Evolutionary conservation across 2,329 filamentous ascomycete species (phyloP).

Genomic region (Pestalotiopsis fici): DNA sequence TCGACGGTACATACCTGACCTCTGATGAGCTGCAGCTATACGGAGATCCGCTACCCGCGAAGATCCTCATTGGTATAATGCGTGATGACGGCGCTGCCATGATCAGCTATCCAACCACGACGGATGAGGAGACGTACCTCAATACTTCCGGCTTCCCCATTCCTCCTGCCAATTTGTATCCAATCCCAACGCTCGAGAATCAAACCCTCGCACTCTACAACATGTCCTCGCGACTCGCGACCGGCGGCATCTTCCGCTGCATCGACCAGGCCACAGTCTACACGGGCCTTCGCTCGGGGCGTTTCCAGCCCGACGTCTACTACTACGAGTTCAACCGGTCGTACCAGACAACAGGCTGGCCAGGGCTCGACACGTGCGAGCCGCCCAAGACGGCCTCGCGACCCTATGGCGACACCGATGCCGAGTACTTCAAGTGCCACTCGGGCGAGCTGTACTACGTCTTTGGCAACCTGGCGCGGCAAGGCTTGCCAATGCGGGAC

Average conservation of each 20-base stretch:
- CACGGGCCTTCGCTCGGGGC: conserved; percentile 42
- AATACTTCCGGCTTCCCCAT: conserved; percentile 29
- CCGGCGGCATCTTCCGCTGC: conserved; percentile 61
- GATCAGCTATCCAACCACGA: conserved; percentile 42
- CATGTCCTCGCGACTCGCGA: conserved; percentile 53
- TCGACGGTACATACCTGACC: conserved; percentile 57
- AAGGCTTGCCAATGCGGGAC: conserved; percentile 46
- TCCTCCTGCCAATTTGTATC: conserved; percentile 46
- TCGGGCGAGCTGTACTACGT: conserved; percentile 56
- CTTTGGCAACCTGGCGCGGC: conserved; percentile 49
- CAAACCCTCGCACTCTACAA: conserved; percentile 56
- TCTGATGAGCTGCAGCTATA: conserved; percentile 47
- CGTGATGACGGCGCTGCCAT: conserved; percentile 59
- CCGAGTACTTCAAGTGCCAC: conserved; percentile 54
- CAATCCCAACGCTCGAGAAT: conserved; percentile 46
- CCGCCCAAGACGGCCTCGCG: conserved; percentile 33
- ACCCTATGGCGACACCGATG: conserved; percentile 22
- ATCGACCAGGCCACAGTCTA: conserved; percentile 59
- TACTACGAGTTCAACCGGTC: conserved; percentile 63
- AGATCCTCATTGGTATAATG: conserved; percentile 57
- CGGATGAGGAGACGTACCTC: conserved; percentile 34
- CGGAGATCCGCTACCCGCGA: conserved; percentile 46
- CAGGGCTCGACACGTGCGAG: conserved; percentile 51
- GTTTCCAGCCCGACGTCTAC: conserved; percentile 48
- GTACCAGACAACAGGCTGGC: conserved; percentile 54